A percentile compares a stretch with the other conserved stretches of the same genome.
Conservation (phyloP, 306 rosid genomes). For the Pterocarpus macrocarpus region DNA sequence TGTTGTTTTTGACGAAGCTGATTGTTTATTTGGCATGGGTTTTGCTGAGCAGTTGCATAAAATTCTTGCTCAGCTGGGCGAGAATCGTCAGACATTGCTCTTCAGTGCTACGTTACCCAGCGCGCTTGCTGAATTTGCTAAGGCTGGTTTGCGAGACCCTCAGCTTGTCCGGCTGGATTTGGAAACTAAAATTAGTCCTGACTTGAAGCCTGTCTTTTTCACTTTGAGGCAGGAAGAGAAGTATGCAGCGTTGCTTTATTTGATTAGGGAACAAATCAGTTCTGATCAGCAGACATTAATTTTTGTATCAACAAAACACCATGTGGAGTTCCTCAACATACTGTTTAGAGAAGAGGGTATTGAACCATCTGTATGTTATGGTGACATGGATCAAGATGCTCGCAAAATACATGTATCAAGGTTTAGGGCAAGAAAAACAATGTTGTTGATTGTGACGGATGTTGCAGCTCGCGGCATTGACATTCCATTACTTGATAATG, state of each 20-base stretch:
- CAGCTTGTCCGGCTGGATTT: slow-evolving; percentile 87
- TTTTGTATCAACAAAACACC: slow-evolving; percentile 91
- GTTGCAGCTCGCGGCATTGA: slow-evolving; percentile 96
- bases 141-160: slow-evolving; percentile 95
- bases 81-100: slow-evolving; percentile 89
- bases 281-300: slow-evolving; percentile 83
- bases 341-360: slow-evolving; percentile 86
- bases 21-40: slow-evolving; percentile 86
- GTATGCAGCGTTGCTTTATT: slow-evolving; percentile 72
- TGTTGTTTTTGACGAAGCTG: slow-evolving; percentile 95
- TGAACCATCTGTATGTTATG: slow-evolving; percentile 91
- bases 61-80: slow-evolving; percentile 82
- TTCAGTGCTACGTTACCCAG: slow-evolving; percentile 94
- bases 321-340: slow-evolving; percentile 80
- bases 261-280: slow-evolving; percentile 80
- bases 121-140: slow-evolving; percentile 96
- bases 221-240: slow-evolving; percentile 89
- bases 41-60: slow-evolving; percentile 88
- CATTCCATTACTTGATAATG: slow-evolving; percentile 96
- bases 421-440: slow-evolving; percentile 90
- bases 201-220: slow-evolving; percentile 82
- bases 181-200: slow-evolving; percentile 92
- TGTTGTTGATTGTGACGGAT: slow-evolving; percentile 93
- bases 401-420: slow-evolving; percentile 82
- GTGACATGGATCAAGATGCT: slow-evolving; percentile 99